Conservation (phyloP, 164 flowering plant species). For the Chimonanthus salicifolius region DNA sequence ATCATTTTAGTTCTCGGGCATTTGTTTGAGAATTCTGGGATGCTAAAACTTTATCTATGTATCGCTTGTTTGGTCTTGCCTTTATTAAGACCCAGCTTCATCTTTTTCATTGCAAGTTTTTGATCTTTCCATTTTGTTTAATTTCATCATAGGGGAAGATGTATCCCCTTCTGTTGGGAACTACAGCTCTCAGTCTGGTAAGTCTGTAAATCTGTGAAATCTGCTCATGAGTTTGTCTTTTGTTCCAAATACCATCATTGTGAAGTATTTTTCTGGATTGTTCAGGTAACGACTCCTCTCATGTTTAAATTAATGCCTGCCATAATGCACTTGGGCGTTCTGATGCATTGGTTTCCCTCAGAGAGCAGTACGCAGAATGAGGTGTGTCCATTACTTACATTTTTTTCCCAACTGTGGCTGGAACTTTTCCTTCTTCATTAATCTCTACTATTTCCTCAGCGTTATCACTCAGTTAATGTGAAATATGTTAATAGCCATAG, state of each 20-base stretch:
- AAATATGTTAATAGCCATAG: too few relatives aligned
- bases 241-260: not conserved
- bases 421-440: not conserved
- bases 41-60: not conserved
- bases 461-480: not conserved
- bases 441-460: not conserved
- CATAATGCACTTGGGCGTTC: slow-evolving; percentile 77
- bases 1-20: too few relatives aligned
- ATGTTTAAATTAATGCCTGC: slow-evolving; percentile 87
- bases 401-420: not conserved
- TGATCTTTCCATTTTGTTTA: not conserved
- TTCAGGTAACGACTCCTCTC: slow-evolving; percentile 89
- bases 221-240: not conserved
- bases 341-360: slow-evolving; percentile 86
- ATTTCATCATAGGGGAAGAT: not conserved
- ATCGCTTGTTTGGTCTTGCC: not conserved
- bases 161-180: not conserved
- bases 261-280: slow-evolving; percentile 1
- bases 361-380: slow-evolving; percentile 56
- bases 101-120: not conserved
- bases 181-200: not conserved
- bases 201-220: not conserved
- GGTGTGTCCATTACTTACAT: slow-evolving; percentile 29
- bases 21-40: too few relatives aligned
- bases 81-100: not conserved